Evolutionary conservation across 139 green algal species (phyloP).

Genomic region (Picochlorum sp.): DNA sequence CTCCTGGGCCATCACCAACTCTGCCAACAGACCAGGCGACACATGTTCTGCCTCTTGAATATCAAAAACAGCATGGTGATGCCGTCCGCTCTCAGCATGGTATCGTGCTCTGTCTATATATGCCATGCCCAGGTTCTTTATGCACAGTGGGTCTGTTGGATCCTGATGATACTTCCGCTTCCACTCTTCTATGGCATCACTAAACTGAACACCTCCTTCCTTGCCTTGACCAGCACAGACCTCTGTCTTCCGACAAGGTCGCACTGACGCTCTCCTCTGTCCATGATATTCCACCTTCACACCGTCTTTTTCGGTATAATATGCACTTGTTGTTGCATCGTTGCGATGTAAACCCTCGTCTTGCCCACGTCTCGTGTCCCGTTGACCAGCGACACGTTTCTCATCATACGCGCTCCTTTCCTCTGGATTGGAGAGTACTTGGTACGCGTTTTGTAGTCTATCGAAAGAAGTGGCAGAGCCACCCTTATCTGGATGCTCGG

Average conservation of each 20-base stretch:
- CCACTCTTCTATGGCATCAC: not conserved
- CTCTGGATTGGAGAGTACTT: slow-evolving; percentile 9
- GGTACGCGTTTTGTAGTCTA: slow-evolving; percentile 9
- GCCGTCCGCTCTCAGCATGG: not conserved
- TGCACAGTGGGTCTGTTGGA: not conserved
- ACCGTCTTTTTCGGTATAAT: too few relatives aligned
- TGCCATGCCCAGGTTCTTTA: slow-evolving; percentile 1
- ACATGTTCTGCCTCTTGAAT: slow-evolving; percentile 15
- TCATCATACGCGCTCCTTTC: slow-evolving; percentile 18
- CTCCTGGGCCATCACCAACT: not conserved
- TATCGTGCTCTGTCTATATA: slow-evolving; percentile 5
- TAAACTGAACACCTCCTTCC: not conserved
- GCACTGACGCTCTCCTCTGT: not conserved
- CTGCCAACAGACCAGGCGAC: not conserved
- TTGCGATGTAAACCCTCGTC: not conserved
- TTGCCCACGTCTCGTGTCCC: not conserved
- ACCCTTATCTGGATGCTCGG: slow-evolving; percentile 25
- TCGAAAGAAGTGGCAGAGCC: slow-evolving; percentile 12
- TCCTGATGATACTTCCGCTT: not conserved
- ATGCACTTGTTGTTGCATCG: not conserved
- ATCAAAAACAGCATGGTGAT: slow-evolving; percentile 25
- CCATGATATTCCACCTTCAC: not conserved
- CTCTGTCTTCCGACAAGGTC: not conserved
- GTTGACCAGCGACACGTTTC: not conserved
- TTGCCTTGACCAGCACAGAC: slow-evolving; percentile 1